Conservation (phyloP, 495 filamentous ascomycete genomes). For the Penicillium roqueforti region DNA sequence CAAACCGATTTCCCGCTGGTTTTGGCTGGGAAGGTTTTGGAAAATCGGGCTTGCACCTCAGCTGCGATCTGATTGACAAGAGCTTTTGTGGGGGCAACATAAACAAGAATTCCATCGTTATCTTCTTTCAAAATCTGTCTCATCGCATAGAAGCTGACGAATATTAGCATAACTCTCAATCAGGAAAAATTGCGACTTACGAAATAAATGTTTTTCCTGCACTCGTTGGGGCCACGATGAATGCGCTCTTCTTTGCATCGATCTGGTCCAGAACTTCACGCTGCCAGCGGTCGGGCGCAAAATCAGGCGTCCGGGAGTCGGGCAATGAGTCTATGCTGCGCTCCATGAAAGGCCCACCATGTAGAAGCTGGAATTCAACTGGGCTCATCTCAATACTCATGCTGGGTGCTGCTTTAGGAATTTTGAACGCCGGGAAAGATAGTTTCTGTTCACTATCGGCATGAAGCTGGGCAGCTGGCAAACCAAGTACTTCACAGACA, state of each 20-base stretch:
- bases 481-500: constrained; percentile 22
- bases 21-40: constrained; percentile 50
- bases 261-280: constrained; percentile 67
- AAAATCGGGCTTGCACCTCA: constrained; percentile 65
- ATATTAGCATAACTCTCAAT: not conserved
- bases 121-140: constrained; percentile 62
- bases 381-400: constrained; percentile 24
- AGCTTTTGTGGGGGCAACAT: constrained; percentile 78
- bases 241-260: constrained; percentile 61
- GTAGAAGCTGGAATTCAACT: constrained; percentile 57
- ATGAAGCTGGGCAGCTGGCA: constrained; percentile 16
- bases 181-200: constrained; percentile 13
- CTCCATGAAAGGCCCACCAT: constrained; percentile 72
- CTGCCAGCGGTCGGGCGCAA: constrained; percentile 75
- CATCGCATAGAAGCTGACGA: constrained; percentile 69
- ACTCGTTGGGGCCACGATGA: constrained; percentile 74
- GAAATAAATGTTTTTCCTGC: constrained; percentile 61
- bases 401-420: constrained; percentile 4
- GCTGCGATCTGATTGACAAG: constrained; percentile 81
- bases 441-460: constrained; percentile 15
- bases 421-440: constrained; percentile 33
- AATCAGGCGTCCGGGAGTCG: constrained; percentile 59
- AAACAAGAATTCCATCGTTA: constrained; percentile 67
- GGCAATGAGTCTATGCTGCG: constrained; percentile 62
- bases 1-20: constrained; percentile 62